Base-by-base conservation (phyloP, 495 filamentous ascomycete species). In the Neurospora sp. region DNA sequence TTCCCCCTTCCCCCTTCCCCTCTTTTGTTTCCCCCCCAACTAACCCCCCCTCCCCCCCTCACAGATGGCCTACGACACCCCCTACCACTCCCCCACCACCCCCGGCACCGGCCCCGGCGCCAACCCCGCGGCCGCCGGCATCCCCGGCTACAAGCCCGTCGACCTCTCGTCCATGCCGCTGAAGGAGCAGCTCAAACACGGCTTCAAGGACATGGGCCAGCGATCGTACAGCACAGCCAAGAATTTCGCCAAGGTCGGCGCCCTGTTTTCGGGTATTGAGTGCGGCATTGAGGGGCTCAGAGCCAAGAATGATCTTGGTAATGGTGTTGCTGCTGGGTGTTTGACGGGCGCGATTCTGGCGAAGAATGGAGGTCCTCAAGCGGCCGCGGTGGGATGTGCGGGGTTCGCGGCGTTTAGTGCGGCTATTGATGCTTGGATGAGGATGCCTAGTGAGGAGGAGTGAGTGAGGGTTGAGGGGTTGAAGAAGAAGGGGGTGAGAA, bases 391-490 rank as follows among this genome's bases (percentile, higher is more conserved):
- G 22, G 96, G 96, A 8, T 98, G 96, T 82, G 94, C 89, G 5
- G 96, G 96, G 8, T 98, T 99, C 80, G 96, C 96, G 69, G 96
- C 94, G 38, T 99, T 99, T 79, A 94, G 91, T 83, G 90, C 92
- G 69, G 96, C 96, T 12, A 98, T 99, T 82, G 96, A 99, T 87
- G 89, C 87, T 48, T 98, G 93, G 82, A 90, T 98, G 90, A 82
- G 93, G 74, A 89, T 83, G 79, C 87, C 87, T 6, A 86, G 82
- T 77, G 87, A 88, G 6, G 81, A 80, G 69, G 85, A 87, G 16
- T 88, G 75, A 76, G 53, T 16, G 12, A 16, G 22, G 14, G 12
- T 6, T 8, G n/a, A 27, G 16, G 22, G 61, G 27, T n/a, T 16
- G 6, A 16, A 35, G 59, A 31, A 31, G 53, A 6, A 16, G 53